Conservation (phyloP, 768 basidiomycete species). For the Pleurotus eryngii region DNA sequence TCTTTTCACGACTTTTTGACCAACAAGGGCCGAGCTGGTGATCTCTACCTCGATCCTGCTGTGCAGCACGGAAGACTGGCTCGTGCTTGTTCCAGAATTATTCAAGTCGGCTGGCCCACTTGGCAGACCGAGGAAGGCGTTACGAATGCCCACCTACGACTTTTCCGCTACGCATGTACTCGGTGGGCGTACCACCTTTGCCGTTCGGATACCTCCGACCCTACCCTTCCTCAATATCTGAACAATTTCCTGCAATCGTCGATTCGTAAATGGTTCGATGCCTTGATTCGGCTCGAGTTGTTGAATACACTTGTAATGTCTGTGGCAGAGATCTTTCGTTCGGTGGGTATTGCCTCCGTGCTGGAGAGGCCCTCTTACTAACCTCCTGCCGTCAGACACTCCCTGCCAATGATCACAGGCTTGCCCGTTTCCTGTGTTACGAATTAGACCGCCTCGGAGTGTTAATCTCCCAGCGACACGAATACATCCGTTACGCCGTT, state of each 20-base stretch:
- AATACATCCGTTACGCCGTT: not conserved
- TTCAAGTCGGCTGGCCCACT: not conserved
- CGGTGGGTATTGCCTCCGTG: not conserved
- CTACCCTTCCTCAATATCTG: not conserved
- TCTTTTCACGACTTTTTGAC: constrained; percentile 32
- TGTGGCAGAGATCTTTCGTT: not conserved
- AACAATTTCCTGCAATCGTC: not conserved
- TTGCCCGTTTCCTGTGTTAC: not conserved
- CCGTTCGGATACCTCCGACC: not conserved
- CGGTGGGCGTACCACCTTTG: not conserved
- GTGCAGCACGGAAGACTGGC: constrained; percentile 5
- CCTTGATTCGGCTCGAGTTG: not conserved
- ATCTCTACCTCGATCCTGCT: constrained; percentile 23
- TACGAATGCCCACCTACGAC: not conserved
- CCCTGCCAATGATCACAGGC: not conserved
- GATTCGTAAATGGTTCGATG: not conserved
- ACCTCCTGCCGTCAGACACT: not conserved
- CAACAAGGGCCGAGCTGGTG: constrained; percentile 23
- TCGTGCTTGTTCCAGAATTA: not conserved
- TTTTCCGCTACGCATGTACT: not conserved
- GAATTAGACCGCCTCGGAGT: not conserved
- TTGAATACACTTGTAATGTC: not conserved
- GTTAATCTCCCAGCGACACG: not conserved
- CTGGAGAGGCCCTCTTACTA: not conserved
- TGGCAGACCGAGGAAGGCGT: not conserved